Conservation (phyloP, 2,329 filamentous ascomycete genomes). For the Xenoacremonium recifei region DNA sequence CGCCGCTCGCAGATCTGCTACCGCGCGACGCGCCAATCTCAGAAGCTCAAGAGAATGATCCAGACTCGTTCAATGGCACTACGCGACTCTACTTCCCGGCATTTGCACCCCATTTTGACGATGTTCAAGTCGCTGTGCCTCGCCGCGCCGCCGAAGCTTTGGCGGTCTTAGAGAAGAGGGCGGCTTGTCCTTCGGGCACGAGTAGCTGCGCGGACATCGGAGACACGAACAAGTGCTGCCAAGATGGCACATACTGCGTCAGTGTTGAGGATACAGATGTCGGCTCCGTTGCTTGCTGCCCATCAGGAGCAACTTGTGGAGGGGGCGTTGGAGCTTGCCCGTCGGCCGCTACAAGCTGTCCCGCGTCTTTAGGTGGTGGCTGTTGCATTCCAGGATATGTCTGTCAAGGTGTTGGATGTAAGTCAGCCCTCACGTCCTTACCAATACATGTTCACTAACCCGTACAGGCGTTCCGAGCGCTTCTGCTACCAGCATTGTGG, state of each 20-base stretch:
- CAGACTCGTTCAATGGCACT: conserved; percentile 12
- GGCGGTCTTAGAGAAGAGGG: conserved; percentile 51
- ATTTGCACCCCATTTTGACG: conserved; percentile 47
- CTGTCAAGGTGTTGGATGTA: conserved; percentile 70
- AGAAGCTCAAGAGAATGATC: conserved; percentile 25
- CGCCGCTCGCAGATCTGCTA: conserved; percentile 24
- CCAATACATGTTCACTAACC: conserved; percentile 6
- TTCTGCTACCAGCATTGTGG: conserved; percentile 19
- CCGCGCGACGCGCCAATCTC: conserved; percentile 30
- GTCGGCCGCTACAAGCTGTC: conserved; percentile 62
- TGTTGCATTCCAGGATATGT: conserved; percentile 73
- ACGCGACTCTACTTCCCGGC: conserved; percentile 43
- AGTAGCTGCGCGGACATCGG: conserved; percentile 62
- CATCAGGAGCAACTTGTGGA: conserved; percentile 60
- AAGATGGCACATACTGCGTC: conserved; percentile 64
- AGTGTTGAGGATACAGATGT: conserved; percentile 59
- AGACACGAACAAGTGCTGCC: conserved; percentile 71
- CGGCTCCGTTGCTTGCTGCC: conserved; percentile 75
- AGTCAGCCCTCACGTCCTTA: conserved; percentile 30
- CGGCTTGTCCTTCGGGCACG: conserved; percentile 68
- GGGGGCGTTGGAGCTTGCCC: conserved; percentile 63
- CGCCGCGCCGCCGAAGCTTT: conserved; percentile 47
- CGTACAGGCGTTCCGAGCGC: conserved; percentile 32
- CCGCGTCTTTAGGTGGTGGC: conserved; percentile 64
- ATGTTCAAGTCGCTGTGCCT: conserved; percentile 29